phyloP scores from a whole-genome alignment of 805 yeast genomes.

The Suhomyces kilbournensis region DNA sequence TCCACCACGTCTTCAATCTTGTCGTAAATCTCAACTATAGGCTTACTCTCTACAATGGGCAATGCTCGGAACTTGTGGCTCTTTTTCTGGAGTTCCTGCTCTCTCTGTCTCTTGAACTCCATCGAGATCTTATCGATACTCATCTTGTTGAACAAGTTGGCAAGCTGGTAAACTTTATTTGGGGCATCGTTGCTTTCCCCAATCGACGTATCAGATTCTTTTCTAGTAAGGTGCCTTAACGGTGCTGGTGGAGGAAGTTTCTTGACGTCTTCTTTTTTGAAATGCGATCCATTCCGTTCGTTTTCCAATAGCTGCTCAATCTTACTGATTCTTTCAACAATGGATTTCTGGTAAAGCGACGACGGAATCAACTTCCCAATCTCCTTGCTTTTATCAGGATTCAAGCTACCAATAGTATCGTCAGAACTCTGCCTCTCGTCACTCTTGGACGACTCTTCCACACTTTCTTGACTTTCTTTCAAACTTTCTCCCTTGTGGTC shows the following conservation, averaged over 20 bases:
- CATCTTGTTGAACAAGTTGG: slow-evolving; percentile 66
- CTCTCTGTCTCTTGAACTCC: slow-evolving; percentile 87
- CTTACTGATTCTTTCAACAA: slow-evolving; percentile 14
- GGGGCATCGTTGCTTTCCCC: slow-evolving; percentile 4
- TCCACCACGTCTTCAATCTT: slow-evolving; percentile 86
- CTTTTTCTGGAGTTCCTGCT: slow-evolving; percentile 61
- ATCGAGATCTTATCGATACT: slow-evolving; percentile 77
- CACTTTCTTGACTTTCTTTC: neutral
- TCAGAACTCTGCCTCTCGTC: neutral
- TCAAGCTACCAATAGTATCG: neutral
- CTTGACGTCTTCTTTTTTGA: slow-evolving; percentile 6
- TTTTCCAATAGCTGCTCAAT: slow-evolving; percentile 14
- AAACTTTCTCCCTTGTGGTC: neutral
- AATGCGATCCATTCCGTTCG: slow-evolving; percentile 9
- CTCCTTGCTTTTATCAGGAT: slow-evolving; percentile 10
- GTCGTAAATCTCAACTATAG: slow-evolving; percentile 87
- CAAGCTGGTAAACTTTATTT: slow-evolving; percentile 56
- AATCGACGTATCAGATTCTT: slow-evolving; percentile 2
- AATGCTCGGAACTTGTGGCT: slow-evolving; percentile 62
- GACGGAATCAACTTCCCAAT: slow-evolving; percentile 17
- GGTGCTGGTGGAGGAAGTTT: slow-evolving; percentile 15
- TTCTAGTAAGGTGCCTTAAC: slow-evolving; percentile 11
- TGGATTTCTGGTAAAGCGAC: slow-evolving; percentile 20
- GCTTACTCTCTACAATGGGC: slow-evolving; percentile 72
- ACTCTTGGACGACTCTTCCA: neutral